Base-by-base conservation (phyloP, 1,284 basidiomycete genomes). In the Trichosporon coremiiforme region DNA sequence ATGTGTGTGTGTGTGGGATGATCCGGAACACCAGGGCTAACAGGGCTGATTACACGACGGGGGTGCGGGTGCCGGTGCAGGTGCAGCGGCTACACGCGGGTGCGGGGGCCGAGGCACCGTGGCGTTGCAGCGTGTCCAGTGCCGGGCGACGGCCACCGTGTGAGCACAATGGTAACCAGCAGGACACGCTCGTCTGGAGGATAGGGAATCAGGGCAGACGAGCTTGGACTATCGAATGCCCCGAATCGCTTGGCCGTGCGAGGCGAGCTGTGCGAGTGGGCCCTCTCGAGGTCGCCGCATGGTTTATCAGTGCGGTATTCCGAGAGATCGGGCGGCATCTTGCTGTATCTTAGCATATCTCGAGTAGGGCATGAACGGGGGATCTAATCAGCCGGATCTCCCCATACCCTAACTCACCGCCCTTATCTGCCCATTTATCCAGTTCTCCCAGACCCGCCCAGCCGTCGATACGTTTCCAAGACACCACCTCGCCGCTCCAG, bases 381-480 rank as follows among this genome's bases (percentile, higher is more conserved):
- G 12, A 62, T 62, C 33, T 33, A n/a, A 62, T 62, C 57, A 62
- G 57, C 57, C 57, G 57, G 57, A 62, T 62, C 57, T 33, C 13
- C 31, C 31, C 25, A 8, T 17, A 62, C 15, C 57, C 15, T 33
- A 22, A 33, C 29, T 33, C 29, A 17, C 57, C 29, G 29, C 36
- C 33, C 57, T 62, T 62, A 62, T 62, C 57, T 62, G 13, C 57
- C 57, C 57, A 33, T 33, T 62, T 33, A 62, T 29, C 57, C 57
- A 25, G 50, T 10, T 53, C 9, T 7, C 57, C 13, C 57, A 17
- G 57, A 25, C 25, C 1, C 4, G 17, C 57, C 29, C 29, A n/a
- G 57, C 29, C 57, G 57, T 29, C 55, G 25, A 31, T 25, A 33
- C 57, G 57, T 62, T 33, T 62, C 57, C 57, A 62, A 62, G 57